Evolutionary conservation across 2,329 filamentous ascomycete genomes (phyloP).

Genomic region (Aureobasidium sp.): DNA sequence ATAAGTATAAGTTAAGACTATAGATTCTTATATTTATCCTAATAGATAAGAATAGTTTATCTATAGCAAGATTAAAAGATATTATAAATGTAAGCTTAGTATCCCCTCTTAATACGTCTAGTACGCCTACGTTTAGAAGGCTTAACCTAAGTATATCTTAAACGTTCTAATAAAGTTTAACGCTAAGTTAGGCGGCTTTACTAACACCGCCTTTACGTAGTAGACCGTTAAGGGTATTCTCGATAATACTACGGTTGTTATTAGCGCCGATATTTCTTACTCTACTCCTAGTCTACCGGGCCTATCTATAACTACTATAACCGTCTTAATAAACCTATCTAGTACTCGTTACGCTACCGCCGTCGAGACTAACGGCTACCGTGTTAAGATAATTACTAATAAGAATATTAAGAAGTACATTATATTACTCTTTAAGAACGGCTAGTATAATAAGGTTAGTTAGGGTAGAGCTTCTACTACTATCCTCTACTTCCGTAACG

Average conservation of each 20-base stretch:
- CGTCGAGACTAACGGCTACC: constrained; percentile 75
- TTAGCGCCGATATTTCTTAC: constrained; percentile 90
- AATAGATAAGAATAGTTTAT: constrained; percentile 61
- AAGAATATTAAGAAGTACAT: constrained; percentile 65
- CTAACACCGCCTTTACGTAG: constrained; percentile 44
- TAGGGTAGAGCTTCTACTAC: constrained; percentile 57
- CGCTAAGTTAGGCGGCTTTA: constrained; percentile 83
- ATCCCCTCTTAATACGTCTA: constrained; percentile 79
- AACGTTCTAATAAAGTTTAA: constrained; percentile 98
- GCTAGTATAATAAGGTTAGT: constrained; percentile 56
- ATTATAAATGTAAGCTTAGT: constrained; percentile 76
- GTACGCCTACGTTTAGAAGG: constrained; percentile 58
- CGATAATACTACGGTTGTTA: constrained; percentile 63
- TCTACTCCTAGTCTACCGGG: constrained; percentile 58
- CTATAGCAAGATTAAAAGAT: constrained; percentile 86
- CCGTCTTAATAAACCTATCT: constrained; percentile 66
- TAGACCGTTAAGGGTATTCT: constrained; percentile 28
- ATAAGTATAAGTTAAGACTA: constrained; percentile 50
- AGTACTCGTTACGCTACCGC: constrained; percentile 71
- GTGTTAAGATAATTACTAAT: constrained; percentile 69
- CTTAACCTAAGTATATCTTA: constrained; percentile 75
- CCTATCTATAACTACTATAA: constrained; percentile 80
- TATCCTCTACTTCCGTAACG: constrained; percentile 88
- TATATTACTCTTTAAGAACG: constrained; percentile 48
- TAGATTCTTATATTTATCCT: constrained; percentile 78